Evolutionary conservation across 257 asterid genomes (phyloP).

Genomic region (Knoxia roxburghii): DNA sequence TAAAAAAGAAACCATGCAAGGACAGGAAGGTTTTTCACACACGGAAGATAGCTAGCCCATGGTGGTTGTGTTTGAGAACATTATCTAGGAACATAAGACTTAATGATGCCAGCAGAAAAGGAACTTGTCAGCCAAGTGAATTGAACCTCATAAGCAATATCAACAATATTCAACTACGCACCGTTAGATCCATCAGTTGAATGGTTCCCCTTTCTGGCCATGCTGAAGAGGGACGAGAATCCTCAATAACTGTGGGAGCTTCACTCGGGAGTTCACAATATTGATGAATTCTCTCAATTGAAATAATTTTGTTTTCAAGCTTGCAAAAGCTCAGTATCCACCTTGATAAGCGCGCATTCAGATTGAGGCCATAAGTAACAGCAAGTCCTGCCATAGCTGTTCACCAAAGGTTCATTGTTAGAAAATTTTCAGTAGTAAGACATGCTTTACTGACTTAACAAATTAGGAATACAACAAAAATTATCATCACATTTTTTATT

Average conservation of each 20-base stretch:
- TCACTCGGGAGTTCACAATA: constrained; percentile 91
- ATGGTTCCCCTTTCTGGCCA: constrained; percentile 91
- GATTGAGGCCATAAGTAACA: constrained; percentile 89
- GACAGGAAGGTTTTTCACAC: background rate
- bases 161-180: constrained; percentile 22
- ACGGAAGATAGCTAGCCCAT: background rate
- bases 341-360: constrained; percentile 92
- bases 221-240: constrained; percentile 59
- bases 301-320: constrained; percentile 95
- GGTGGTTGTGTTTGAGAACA: background rate
- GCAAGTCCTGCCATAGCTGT: constrained; percentile 99
- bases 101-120: background rate
- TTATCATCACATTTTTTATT: background rate
- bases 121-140: background rate
- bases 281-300: constrained; percentile 94
- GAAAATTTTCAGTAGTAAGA: background rate
- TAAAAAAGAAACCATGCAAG: background rate
- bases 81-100: background rate
- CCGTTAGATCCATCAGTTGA: constrained; percentile 85
- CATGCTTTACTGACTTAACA: background rate
- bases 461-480: background rate
- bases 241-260: constrained; percentile 74
- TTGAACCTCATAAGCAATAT: constrained; percentile 10
- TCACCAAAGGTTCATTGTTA: constrained; percentile 14
- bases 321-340: constrained; percentile 99